These are phyloP conservation scores for Solanum medicagineum DNA, from an alignment of 257 asterid species.

Conservation along the genomic window DNA sequence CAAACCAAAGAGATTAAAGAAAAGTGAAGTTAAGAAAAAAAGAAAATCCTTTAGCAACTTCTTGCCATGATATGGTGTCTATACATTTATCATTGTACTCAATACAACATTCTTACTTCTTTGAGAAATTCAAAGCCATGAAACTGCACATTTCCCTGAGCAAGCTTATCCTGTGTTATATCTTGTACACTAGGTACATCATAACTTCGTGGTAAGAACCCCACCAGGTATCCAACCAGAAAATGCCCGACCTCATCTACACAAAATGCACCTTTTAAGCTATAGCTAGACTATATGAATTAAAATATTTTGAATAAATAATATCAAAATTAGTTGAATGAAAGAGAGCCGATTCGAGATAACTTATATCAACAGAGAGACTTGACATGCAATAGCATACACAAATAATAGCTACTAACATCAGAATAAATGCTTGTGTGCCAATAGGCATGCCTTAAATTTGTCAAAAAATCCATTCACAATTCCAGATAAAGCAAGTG, in stretches of 20 bases:
- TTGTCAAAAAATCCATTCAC: not conserved
- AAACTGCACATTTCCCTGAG: conserved; percentile 50
- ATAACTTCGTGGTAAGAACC: conserved; percentile 56
- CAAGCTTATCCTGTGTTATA: conserved; percentile 32
- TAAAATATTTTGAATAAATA: not conserved
- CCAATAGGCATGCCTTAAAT: not conserved
- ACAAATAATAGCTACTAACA: not conserved
- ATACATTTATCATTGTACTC: not conserved
- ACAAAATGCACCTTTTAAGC: not conserved
- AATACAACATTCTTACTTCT: conserved; percentile 28
- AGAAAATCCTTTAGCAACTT: not conserved
- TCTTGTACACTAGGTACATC: conserved; percentile 49
- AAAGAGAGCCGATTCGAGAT: not conserved
- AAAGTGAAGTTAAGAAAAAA: not conserved
- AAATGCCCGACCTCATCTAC: conserved; percentile 85
- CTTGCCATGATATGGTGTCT: not conserved
- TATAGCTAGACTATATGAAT: not conserved
- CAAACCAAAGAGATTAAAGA: not conserved
- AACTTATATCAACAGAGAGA: not conserved
- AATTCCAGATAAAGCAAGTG: not conserved
- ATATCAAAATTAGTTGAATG: not conserved
- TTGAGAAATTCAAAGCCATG: conserved; percentile 54
- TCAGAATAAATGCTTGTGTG: not conserved
- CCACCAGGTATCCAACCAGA: conserved; percentile 62
- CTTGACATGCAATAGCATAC: not conserved